Evolutionary conservation across 139 green algal genomes (phyloP).

Genomic region (Yamagishiella unicocca): DNA sequence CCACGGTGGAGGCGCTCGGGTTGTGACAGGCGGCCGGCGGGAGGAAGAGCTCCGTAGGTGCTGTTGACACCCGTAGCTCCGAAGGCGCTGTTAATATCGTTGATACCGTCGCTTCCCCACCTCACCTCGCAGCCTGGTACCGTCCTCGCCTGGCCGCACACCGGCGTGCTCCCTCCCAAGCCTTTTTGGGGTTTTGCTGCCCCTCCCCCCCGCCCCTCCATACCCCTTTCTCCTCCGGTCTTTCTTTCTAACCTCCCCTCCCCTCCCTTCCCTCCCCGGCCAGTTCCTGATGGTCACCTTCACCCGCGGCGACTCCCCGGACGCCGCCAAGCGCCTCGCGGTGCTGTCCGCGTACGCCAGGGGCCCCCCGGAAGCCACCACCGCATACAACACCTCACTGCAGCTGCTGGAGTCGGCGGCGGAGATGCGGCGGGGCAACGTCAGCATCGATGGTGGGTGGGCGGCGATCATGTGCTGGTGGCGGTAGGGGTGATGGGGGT

Average conservation of each 20-base stretch:
- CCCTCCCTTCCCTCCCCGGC: not conserved
- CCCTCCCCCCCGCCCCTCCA: not conserved
- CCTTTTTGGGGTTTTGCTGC: too few species aligned
- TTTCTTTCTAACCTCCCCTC: not conserved
- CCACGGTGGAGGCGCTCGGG: too few species aligned
- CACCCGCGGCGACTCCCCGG: constrained; percentile 53
- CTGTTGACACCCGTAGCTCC: too few species aligned
- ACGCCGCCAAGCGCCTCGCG: constrained; percentile 8
- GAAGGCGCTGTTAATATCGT: too few species aligned
- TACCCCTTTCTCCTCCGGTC: not conserved
- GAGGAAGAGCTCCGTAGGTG: too few species aligned
- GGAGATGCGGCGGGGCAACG: not conserved
- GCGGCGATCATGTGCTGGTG: not conserved
- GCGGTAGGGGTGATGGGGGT: too few species aligned
- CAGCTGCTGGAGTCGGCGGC: constrained; percentile 9
- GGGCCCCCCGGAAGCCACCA: constrained; percentile 48
- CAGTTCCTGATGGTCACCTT: constrained; percentile 71
- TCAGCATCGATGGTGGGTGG: constrained; percentile 26
- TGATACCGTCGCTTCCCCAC: too few species aligned
- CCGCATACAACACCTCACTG: constrained; percentile 55
- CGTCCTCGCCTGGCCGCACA: too few species aligned
- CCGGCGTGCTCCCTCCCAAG: too few species aligned
- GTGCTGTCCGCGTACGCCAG: constrained; percentile 44
- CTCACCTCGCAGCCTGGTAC: too few species aligned
- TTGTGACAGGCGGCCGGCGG: too few species aligned